A percentile compares a stretch with the other conserved stretches of the same genome.
phyloP scores from a whole-genome alignment of 331 rosid species.

The Ulmus americana region DNA sequence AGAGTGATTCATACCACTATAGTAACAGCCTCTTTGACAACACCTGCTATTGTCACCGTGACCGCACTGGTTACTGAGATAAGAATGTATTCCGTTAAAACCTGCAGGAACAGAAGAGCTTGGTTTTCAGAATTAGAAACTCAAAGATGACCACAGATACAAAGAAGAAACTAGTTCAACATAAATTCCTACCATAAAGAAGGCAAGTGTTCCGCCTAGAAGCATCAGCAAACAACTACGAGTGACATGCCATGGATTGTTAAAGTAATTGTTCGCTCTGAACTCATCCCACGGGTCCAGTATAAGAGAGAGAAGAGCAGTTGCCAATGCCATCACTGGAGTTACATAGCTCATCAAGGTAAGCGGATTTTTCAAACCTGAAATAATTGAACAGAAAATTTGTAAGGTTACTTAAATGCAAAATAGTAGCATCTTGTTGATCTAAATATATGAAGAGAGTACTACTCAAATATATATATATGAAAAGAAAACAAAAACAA shows the following conservation, averaged over 20 bases:
- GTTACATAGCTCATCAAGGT: conserved; percentile 88
- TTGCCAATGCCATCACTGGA: conserved; percentile 82
- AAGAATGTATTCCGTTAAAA: conserved; percentile 78
- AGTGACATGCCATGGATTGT: conserved; percentile 62
- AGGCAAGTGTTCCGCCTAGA: conserved; percentile 89
- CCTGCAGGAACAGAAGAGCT: conserved; percentile 47
- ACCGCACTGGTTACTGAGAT: conserved; percentile 94
- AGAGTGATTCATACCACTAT: conserved; percentile 63
- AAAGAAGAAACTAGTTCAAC: conserved; percentile 4
- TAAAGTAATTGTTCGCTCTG: conserved; percentile 55
- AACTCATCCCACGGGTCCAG: conserved; percentile 92
- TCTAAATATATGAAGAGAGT: not conserved
- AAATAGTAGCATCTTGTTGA: conserved; percentile 11
- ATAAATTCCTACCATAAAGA: conserved; percentile 65
- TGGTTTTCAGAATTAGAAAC: conserved; percentile 15
- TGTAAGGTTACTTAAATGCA: conserved; percentile 9
- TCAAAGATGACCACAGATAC: not conserved
- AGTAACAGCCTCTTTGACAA: conserved; percentile 95
- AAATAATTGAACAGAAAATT: conserved; percentile 23
- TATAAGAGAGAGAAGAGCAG: conserved; percentile 69
- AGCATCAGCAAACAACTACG: conserved; percentile 84
- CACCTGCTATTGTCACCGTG: conserved; percentile 92
- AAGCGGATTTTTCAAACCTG: conserved; percentile 94
- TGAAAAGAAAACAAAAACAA: not conserved
- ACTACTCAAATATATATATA: not conserved